Evolutionary conservation across 73 alveolate species (phyloP).

Genomic region (Uronychia setigera): DNA sequence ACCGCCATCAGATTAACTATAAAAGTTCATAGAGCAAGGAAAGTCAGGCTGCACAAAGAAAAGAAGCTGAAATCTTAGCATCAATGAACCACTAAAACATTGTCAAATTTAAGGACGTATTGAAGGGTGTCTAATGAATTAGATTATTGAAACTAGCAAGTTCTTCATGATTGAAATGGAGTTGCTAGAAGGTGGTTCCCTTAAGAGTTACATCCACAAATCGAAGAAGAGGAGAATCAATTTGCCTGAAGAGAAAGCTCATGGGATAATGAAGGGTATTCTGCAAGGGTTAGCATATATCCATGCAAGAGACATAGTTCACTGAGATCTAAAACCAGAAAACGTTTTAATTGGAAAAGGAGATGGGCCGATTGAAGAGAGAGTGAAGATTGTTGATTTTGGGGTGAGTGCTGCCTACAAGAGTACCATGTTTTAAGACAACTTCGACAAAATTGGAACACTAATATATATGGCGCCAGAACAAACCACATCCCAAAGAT

Average conservation of each 20-base stretch:
- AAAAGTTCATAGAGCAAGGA: not conserved
- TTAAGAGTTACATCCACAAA: conserved; percentile 33
- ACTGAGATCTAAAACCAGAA: not conserved
- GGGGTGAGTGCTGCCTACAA: conserved; percentile 47
- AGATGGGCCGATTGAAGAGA: not conserved
- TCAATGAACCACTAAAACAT: not conserved
- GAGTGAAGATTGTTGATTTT: conserved; percentile 31
- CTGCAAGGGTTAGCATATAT: not conserved
- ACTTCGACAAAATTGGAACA: conserved; percentile 44
- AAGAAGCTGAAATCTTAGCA: not conserved
- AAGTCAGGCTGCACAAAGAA: not conserved
- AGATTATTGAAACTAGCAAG: not conserved
- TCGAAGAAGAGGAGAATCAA: not conserved
- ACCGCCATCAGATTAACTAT: not conserved
- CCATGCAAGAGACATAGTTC: not conserved
- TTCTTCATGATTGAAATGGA: conserved; percentile 52
- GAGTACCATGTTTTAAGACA: conserved; percentile 1
- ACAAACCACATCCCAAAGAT: conserved; percentile 22
- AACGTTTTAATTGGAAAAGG: not conserved
- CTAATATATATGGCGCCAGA: conserved; percentile 51
- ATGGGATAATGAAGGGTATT: not conserved
- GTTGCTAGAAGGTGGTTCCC: conserved; percentile 60
- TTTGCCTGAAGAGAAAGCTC: not conserved
- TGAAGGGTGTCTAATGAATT: not conserved
- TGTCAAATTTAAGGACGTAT: not conserved